Base-by-base conservation (phyloP, 2,329 filamentous ascomycete genomes). In the Penicillium crustosum region DNA sequence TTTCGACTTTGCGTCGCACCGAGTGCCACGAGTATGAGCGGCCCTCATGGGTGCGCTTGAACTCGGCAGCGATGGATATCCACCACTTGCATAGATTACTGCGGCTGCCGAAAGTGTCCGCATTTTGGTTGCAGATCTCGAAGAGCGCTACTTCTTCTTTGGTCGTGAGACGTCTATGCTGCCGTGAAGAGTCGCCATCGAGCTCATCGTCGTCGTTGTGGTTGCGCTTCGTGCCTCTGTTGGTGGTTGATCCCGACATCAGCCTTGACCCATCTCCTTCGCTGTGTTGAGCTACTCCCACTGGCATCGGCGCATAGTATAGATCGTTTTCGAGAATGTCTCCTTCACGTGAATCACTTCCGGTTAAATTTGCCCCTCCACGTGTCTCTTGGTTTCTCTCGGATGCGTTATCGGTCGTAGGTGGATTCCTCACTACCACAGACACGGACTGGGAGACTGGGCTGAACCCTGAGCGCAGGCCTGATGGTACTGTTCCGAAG, bases 71-170 rank as follows among this genome's bases (percentile, higher is more conserved):
- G 15, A 77, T 66, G 3, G 63, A 73, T 62, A 68, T 70, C 75
- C 75, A 77, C 75, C 75, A 77, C 51, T 77, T 74, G 58, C 75
- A 77, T 6, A 77, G 68, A 31, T 74, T 75, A 59, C 73, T 77
- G 57, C 75, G 73, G 49, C 71, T 71, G 2, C 75, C 75, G 50
- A 77, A 77, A 2, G 68, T 70, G 15, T 50, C 60, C 1, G 73
- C 71, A 47, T 76, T 69, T 6, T 67, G 68, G 57, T 75, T 77
- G 57, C 75, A 77, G 36, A 77, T 73, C 19, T 76, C 70, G 49
- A 77, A 77, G 4, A 77, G 66, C 0, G 66, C 70, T 5, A 77
- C 70, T 60, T 77, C 75, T 55, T 77, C 75, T 33, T 70, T 69
- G 4, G 74, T 75, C 9, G 74, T 77, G 17, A 77, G 64, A 6